phyloP scores from a whole-genome alignment of 345 rosid species.

The Erysimum cheiranthoides region DNA sequence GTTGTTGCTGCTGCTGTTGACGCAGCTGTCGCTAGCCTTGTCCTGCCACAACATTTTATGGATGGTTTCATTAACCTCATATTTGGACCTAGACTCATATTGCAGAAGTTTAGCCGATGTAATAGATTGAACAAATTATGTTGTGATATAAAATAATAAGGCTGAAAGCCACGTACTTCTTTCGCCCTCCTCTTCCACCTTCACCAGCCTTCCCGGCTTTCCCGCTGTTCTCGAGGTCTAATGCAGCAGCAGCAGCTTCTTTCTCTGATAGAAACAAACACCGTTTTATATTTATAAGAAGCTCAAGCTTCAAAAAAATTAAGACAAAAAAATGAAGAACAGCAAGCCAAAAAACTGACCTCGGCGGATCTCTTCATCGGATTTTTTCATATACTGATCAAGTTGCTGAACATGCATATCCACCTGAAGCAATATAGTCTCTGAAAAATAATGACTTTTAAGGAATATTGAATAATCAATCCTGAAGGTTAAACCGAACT shows the following conservation, averaged over 20 bases:
- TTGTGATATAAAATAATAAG: neutral
- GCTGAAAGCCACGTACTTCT: conserved; percentile 63
- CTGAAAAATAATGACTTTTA: conserved; percentile 40
- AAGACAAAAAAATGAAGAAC: conserved; percentile 1
- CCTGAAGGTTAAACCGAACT: conserved; percentile 25
- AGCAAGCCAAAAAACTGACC: conserved; percentile 49
- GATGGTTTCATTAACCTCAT: conserved; percentile 17
- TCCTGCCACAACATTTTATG: conserved; percentile 53
- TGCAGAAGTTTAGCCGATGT: conserved; percentile 23
- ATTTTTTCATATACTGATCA: conserved; percentile 84
- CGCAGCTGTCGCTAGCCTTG: conserved; percentile 68
- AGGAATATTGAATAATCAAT: conserved; percentile 14
- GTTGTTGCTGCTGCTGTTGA: conserved; percentile 53
- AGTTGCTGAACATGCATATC: conserved; percentile 94
- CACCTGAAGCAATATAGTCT: conserved; percentile 65
- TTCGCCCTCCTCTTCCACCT: conserved; percentile 94
- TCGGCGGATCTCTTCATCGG: conserved; percentile 78
- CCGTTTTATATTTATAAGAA: conserved; percentile 2
- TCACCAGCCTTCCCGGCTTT: conserved; percentile 74
- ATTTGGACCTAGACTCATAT: conserved; percentile 2
- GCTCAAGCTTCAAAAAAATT: neutral
- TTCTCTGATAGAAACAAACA: conserved; percentile 60
- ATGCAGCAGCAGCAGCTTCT: conserved; percentile 59
- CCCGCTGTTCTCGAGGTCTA: conserved; percentile 52
- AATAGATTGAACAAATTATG: neutral